These are phyloP conservation scores for Quercus phellos DNA, from an alignment of 331 rosid genomes.

Conservation along the genomic window DNA sequence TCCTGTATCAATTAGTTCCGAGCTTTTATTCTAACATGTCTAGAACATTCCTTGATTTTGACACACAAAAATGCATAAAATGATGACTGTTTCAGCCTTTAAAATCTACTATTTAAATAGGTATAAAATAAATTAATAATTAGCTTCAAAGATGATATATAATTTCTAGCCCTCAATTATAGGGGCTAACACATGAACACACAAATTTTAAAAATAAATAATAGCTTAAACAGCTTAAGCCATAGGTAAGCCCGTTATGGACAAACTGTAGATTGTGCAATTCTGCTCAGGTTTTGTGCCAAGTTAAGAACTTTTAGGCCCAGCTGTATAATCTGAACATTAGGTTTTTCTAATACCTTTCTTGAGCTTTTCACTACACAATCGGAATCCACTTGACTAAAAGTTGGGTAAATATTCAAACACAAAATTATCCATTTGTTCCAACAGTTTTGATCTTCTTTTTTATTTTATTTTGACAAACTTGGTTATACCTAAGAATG, in stretches of 20 bases:
- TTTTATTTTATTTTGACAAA: not conserved
- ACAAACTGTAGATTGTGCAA: not conserved
- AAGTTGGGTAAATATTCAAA: not conserved
- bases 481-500: constrained; percentile 8
- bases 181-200: not conserved
- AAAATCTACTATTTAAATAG: not conserved
- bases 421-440: not conserved
- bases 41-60: not conserved
- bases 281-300: not conserved
- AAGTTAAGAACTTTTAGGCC: not conserved
- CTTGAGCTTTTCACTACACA: constrained; percentile 3
- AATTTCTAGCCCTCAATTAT: not conserved
- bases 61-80: not conserved
- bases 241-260: not conserved
- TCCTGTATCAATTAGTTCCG: constrained; percentile 6
- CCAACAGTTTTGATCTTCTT: not conserved
- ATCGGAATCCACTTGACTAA: not conserved
- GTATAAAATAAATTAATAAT: not conserved
- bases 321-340: not conserved
- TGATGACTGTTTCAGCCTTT: constrained; percentile 1
- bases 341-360: not conserved
- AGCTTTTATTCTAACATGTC: not conserved
- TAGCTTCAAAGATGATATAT: not conserved
- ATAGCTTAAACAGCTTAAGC: not conserved
- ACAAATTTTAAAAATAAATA: not conserved